A percentile compares a stretch with the other conserved stretches of the same genome.
These are phyloP conservation scores for Euphrasia arctica DNA, from an alignment of 305 asterid species.

Conservation along the genomic window DNA sequence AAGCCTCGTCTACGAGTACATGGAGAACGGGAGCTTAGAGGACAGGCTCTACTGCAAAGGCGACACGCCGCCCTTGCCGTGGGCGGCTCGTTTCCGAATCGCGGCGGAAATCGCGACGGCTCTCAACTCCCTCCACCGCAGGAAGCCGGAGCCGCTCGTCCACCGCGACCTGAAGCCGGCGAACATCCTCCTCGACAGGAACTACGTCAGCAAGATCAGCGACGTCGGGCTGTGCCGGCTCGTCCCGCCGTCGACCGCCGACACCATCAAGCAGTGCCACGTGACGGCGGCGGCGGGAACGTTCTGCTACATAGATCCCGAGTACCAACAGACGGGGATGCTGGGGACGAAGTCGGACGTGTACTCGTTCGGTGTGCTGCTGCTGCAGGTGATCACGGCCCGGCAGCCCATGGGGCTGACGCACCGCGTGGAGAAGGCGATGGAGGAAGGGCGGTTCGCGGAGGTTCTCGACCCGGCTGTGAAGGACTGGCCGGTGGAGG, in stretches of 20 bases:
- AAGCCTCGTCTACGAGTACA: slow-evolving; percentile 79
- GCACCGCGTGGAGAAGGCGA: slow-evolving; percentile 52
- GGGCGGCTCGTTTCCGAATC: slow-evolving; percentile 66
- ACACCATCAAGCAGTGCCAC: slow-evolving; percentile 52
- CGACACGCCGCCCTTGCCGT: slow-evolving; percentile 54
- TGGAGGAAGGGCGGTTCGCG: slow-evolving; percentile 48
- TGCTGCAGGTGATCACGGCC: slow-evolving; percentile 68
- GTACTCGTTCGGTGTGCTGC: slow-evolving; percentile 62
- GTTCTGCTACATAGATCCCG: slow-evolving; percentile 86
- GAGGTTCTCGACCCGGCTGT: slow-evolving; percentile 57
- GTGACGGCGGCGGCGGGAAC: slow-evolving; percentile 95
- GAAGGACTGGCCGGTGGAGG: slow-evolving; percentile 70
- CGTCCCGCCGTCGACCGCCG: slow-evolving; percentile 58
- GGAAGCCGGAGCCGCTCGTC: slow-evolving; percentile 84
- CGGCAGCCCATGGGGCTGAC: slow-evolving; percentile 72
- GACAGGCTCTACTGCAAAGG: slow-evolving; percentile 64
- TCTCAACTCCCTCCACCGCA: slow-evolving; percentile 72
- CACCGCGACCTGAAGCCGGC: slow-evolving; percentile 95
- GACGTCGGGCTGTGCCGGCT: slow-evolving; percentile 81
- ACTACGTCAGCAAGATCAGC: slow-evolving; percentile 70
- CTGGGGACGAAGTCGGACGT: slow-evolving; percentile 79
- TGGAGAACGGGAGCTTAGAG: slow-evolving; percentile 84
- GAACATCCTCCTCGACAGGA: slow-evolving; percentile 71
- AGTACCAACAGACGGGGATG: slow-evolving; percentile 85
- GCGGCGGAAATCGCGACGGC: slow-evolving; percentile 85